Evolutionary conservation across 164 flowering plant genomes (phyloP), one percentile per base, ranked within the genome.

Genomic region (Tetrastigma voinierianum): DNA sequence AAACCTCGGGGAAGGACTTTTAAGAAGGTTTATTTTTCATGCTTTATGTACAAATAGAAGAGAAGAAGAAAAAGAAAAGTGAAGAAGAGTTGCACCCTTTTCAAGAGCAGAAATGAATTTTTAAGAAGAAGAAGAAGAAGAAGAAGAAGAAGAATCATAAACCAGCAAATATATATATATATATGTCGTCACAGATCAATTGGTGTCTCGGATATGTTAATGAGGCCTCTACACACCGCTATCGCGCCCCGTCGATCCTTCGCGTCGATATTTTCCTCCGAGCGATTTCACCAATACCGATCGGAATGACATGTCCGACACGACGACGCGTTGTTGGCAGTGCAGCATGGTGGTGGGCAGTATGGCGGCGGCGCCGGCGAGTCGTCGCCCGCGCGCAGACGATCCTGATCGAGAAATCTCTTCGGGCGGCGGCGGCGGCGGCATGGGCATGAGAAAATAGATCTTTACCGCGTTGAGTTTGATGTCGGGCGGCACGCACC

Each of bases 391-490:
- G n/a, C 59, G 73, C 1, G 75, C n/a, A 1, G 79, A 44, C 23
- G 79, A 68, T 64, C 73, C 65, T 14, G 79, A 65, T 10, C 71
- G 65, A 57, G 51, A n/a, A n/a, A n/a, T 55, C 60, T 76, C 77
- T 44, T 70, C 76, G 13, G 79, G 75, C 19, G 43, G n/a, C 0
- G 79, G 75, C 19, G 43, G n/a, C 0, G 74, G 49, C 0, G 87
- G 78, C 0, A 66, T 73, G 0, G 96, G 97, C 77, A 91, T 86
- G 66, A 94, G 90, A 61, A 94, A 94, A 66, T 94, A 94, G 72
- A 94, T 94, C 89, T 90, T 89, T 89, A 15, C 98, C 98, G 16
- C 96, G 84, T 62, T 87, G 86, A 94, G 90, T 66, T 88, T 82
- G 0, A 96, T 90, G 15, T 94, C 96, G 0, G 97, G 97, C 1